Evolutionary conservation across 2,329 filamentous ascomycete genomes (phyloP), one percentile per base, ranked within the genome.

Genomic region (Fusarium sp.): DNA sequence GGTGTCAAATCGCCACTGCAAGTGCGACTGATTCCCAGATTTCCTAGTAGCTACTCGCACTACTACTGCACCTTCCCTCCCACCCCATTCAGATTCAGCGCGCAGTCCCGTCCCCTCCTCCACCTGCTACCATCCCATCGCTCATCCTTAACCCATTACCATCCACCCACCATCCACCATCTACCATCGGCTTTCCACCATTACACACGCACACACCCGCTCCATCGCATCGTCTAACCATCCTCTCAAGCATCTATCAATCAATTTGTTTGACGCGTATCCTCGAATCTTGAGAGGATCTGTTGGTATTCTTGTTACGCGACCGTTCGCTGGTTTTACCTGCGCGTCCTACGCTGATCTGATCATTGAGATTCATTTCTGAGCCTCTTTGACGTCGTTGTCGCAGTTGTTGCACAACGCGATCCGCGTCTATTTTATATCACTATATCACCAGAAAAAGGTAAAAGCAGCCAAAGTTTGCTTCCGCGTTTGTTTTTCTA

Each of bases 41-140:
- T 48, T 69, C 42, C 50, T 52, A 62, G 66, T 44, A 63, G 41
- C 49, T 65, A 55, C 55, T 56, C 52, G 18, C 56, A 67, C 45
- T 73, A 70, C 71, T 73, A 69, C 72, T 74, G 71, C 67, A 74
- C 44, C 63, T 64, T 72, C 65, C 71, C 71, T 72, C 73, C 62
- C 70, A 73, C 60, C 73, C 73, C 71, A 69, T 74, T 67, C 50
- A 67, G 49, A 68, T 68, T 62, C 69, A 67, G 64, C 64, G 46
- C 68, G 64, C 68, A 67, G 67, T 75, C 75, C 73, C 74, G 70
- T 75, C 74, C 74, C 63, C 72, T 74, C 70, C 63, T 73, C 67
- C 66, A 70, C 66, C 70, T 73, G 49, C 70, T 56, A 54, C 67
- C 59, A 50, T 48, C 60, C 59, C 61, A 72, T 70, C 65, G 60